Evolutionary conservation across 2,329 filamentous ascomycete species (phyloP), one percentile per base, ranked within the genome.

Genomic region (Fusarium sp.): DNA sequence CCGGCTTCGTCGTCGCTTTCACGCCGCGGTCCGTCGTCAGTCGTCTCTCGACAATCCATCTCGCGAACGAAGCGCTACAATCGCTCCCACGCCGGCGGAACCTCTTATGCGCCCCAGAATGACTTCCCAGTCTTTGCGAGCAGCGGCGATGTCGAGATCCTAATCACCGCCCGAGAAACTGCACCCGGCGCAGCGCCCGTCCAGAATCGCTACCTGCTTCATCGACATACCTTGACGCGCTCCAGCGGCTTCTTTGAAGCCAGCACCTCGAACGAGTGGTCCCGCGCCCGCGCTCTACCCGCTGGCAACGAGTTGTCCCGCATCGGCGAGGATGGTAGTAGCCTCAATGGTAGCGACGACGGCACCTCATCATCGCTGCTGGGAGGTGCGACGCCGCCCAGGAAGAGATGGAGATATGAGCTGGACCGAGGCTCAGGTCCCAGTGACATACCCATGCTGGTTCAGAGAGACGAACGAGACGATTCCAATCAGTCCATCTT

Each of bases 201-300:
- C 53, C 91, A 96, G 80, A 92, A 93, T 77, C 87, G 91, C 66
- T 98, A 97, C 78, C 85, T 97, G 50, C 85, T 98, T 61, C 95
- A 98, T 81, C 87, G 90, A 64, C 86, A 97, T 75, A 97, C 95
- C 40, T 83, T 98, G 71, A 90, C 92, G 31, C 92, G 96, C 79
- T 97, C 92, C 76, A 97, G 93, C 6, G 93, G 93, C 14, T 97
- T 97, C 83, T 98, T 98, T 77, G 93, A 97, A 79, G 91, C 92
- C 23, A 92, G 89, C 76, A 93, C 90, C 46, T 93, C 89, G 74
- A 89, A 90, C 62, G 90, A 94, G 77, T 96, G 93, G 92, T 79
- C 79, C 29, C 81, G 76, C 61, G 70, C 73, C 9, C 74, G 69
- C 9, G 74, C 72, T 62, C 77, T 69, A 54, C 73, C 75, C 14